Base-by-base conservation (phyloP, 2,329 filamentous ascomycete species). In the Cladorrhinum sp. region DNA sequence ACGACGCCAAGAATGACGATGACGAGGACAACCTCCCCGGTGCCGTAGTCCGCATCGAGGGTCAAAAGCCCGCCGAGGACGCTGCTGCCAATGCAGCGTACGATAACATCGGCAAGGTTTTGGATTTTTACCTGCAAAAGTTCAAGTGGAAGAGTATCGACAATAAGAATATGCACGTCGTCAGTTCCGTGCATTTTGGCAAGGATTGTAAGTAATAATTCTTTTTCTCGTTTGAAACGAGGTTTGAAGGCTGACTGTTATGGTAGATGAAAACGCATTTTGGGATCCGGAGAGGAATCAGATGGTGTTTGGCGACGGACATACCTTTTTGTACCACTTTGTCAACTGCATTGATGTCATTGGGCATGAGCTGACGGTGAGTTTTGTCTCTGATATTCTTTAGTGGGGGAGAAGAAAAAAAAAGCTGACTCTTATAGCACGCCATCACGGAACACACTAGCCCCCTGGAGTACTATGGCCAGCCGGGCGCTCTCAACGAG, bases 261-360 rank as follows among this genome's bases (percentile, higher is more conserved):
- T 18, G 18, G 8, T 3, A 45, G 41, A 80, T 62, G 78, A 81
- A 65, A 84, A 84, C 69, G 81, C 82, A 36, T 82, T 81, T 67
- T 84, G 81, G 81, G 78, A 83, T 59, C 74, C 78, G 1, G 71
- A 76, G 61, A 73, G 71, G 51, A 68, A 74, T 36, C 80, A 83
- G 66, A 82, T 85, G 78, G 80, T 84, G 3, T 85, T 82, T 64
- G 83, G 82, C 2, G 82, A 85, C 56, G 82, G 82, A 6, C 77
- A 79, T 61, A 75, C 77, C 36, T 80, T 82, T 51, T 72, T 84
- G 56, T 76, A 76, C 66, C 77, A 80, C 70, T 84, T 85, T 68
- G 79, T 79, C 1, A 75, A 76, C 25, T 78, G 75, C 59, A 72
- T 84, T 27, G 83, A 85, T 63, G 81, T 85, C 57, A 83, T 85